phyloP scores from a whole-genome alignment of 2,329 filamentous ascomycete species.

The Escovopsis sp. region DNA sequence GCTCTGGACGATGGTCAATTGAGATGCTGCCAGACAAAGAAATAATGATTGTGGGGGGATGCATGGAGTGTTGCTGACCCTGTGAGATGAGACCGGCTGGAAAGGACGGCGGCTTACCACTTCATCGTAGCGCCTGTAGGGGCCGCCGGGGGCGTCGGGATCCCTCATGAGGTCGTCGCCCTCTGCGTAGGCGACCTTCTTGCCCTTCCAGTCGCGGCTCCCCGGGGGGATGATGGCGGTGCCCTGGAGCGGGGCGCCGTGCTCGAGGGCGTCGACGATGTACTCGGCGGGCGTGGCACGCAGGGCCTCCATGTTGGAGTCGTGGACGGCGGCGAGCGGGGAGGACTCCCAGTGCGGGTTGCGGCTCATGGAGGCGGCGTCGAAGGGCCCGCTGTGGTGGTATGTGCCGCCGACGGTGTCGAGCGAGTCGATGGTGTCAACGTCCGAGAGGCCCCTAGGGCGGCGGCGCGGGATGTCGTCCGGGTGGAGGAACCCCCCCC shows the following conservation, averaged over 20 bases:
- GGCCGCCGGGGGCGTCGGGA: slow-evolving; percentile 48
- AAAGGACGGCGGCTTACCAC: slow-evolving; percentile 44
- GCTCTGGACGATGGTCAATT: too few relatives aligned
- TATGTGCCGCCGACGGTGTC: slow-evolving; percentile 56
- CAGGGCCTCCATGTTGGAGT: slow-evolving; percentile 62
- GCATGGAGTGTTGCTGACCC: too few relatives aligned
- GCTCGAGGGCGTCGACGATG: slow-evolving; percentile 56
- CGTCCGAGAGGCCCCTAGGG: slow-evolving; percentile 47
- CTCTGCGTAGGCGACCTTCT: slow-evolving; percentile 64
- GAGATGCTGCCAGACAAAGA: too few relatives aligned
- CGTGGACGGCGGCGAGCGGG: slow-evolving; percentile 61
- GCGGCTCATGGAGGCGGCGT: slow-evolving; percentile 61
- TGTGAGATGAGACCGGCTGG: too few relatives aligned
- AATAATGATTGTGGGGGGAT: too few relatives aligned
- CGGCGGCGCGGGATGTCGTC: slow-evolving; percentile 52
- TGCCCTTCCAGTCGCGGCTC: slow-evolving; percentile 49
- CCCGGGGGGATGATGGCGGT: slow-evolving; percentile 66
- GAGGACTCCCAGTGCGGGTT: slow-evolving; percentile 50
- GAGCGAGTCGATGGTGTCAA: slow-evolving; percentile 69
- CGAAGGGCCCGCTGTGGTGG: slow-evolving; percentile 84
- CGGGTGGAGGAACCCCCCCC: slow-evolving; percentile 31
- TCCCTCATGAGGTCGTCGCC: slow-evolving; percentile 79
- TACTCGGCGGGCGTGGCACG: slow-evolving; percentile 68
- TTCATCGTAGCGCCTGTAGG: slow-evolving; percentile 63
- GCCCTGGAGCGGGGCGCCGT: slow-evolving; percentile 69